Base-by-base conservation (phyloP, 441 rosid species). In the Croton laevigatus region DNA sequence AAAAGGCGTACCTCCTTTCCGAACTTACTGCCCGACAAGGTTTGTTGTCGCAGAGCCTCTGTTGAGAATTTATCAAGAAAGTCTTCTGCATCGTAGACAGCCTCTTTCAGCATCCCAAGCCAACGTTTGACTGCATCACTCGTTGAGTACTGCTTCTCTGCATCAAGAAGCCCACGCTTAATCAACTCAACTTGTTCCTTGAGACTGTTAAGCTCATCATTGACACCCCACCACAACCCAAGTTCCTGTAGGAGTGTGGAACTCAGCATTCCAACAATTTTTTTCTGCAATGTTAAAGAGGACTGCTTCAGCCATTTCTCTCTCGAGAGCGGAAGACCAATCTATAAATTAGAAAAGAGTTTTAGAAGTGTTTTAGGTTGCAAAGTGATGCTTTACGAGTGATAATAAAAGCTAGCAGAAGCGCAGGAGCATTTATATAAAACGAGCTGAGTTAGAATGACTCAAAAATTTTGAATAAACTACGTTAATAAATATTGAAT, bases 21-120 rank as follows among this genome's bases (percentile, higher is more conserved):
- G 10, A 58, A 0, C 34, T 20, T 45, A 45, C n/a, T 27, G 0
- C 57, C 64, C 12, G 4, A 1, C 57, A 69, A 44, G 3, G 32
- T 10, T 17, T 58, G 44, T 0, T 6, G 17, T 0, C 6, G 27
- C 17, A 55, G 8, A 46, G 62, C 69, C 32, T 73, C 62, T 0
- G 67, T 40, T 1, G 70, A 54, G n/a, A 71, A 52, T 6, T 76
- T 73, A 63, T 76, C 85, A 0, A 71, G 20, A 60, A 76, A 38
- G 48, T 81, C 81, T 36, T 81, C 77, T 0, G 64, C 75, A 19
- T 79, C 77, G 23, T 66, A 71, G 7, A 76, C 16, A 0, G 60
- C 75, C 40, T 65, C 77, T 58, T 66, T 59, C 11, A 81, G 77
- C 67, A 60, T 49, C 3, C n/a, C 23, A 7, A 71, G 66, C 77